Base-by-base conservation (phyloP, 2,329 filamentous ascomycete genomes). In the Seiridium cupressi region DNA sequence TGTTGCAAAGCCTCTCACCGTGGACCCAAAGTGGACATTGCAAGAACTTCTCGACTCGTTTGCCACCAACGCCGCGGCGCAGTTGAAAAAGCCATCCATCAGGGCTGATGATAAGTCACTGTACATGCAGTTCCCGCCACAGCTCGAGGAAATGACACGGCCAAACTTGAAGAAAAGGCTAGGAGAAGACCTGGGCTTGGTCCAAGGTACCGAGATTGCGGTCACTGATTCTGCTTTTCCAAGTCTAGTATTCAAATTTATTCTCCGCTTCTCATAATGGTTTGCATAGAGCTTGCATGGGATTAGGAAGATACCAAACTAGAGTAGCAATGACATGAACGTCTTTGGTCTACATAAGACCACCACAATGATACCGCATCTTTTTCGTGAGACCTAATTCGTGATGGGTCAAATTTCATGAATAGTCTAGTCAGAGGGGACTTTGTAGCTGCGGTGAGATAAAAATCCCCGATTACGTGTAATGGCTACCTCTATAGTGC, bases 81-180 rank as follows among this genome's bases (percentile, higher is more conserved):
- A 98, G 76, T 82, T 99, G 58, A 98, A 97, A 83, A 93, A 93
- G 73, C 94, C 95, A 0, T 96, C 92, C 5, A 84, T 99, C 66
- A 85, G 93, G 54, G 81, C 80, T 0, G 89, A 94, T 67, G 85
- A 86, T 58, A 95, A 90, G 79, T 95, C 92, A 3, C 81, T 99
- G 48, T 99, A 97, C 74, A 95, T 96, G 82, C 92, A 93, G 66
- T 88, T 84, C 35, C 93, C 95, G 1, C 87, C 89, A 5, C 86
- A 90, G 63, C 78, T 99, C 58, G 92, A 97, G 72, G 87, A 92
- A 76, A 86, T 92, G 77, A 97, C 94, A 1, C 82, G 92, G 58
- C 86, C 87, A 1, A 98, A 99, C 72, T 78, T 99, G 63, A 80
- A 81, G 63, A 91, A 90, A 79, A 95, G 89, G 68, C 79, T 99